phyloP scores from a whole-genome alignment of 2,329 filamentous ascomycete genomes.

The Whalleya microplaca region DNA sequence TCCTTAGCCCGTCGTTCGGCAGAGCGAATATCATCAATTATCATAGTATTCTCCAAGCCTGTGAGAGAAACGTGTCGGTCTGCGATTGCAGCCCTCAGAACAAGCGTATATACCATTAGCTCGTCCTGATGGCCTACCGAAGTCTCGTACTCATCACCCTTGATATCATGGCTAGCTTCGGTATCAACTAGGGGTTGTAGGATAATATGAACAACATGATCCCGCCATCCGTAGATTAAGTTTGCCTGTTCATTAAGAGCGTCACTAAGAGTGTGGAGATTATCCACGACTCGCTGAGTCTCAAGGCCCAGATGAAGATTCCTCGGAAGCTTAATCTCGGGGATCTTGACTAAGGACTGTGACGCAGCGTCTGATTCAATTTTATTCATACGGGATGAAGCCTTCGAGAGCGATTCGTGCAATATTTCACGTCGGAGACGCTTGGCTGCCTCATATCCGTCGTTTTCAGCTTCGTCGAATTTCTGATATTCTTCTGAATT shows the following conservation, averaged over 20 bases:
- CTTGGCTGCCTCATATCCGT: constrained; percentile 80
- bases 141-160: constrained; percentile 87
- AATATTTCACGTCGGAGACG: constrained; percentile 77
- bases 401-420: constrained; percentile 57
- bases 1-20: constrained; percentile 64
- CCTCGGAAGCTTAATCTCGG: constrained; percentile 60
- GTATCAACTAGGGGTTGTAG: constrained; percentile 80
- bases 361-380: constrained; percentile 57
- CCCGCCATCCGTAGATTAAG: constrained; percentile 74
- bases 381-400: constrained; percentile 64
- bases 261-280: constrained; percentile 65
- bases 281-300: constrained; percentile 66
- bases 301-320: constrained; percentile 71
- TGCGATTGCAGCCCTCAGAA: constrained; percentile 73
- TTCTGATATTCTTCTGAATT: constrained; percentile 68
- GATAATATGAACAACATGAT: constrained; percentile 72
- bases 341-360: constrained; percentile 65
- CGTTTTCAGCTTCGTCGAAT: constrained; percentile 71
- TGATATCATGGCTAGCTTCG: constrained; percentile 72
- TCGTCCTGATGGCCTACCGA: constrained; percentile 89
- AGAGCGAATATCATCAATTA: constrained; percentile 71
- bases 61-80: constrained; percentile 79
- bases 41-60: constrained; percentile 75
- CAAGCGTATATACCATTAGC: constrained; percentile 83
- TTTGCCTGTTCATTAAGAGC: constrained; percentile 74